phyloP scores from a whole-genome alignment of 345 rosid species.

The Litchi chinensis region DNA sequence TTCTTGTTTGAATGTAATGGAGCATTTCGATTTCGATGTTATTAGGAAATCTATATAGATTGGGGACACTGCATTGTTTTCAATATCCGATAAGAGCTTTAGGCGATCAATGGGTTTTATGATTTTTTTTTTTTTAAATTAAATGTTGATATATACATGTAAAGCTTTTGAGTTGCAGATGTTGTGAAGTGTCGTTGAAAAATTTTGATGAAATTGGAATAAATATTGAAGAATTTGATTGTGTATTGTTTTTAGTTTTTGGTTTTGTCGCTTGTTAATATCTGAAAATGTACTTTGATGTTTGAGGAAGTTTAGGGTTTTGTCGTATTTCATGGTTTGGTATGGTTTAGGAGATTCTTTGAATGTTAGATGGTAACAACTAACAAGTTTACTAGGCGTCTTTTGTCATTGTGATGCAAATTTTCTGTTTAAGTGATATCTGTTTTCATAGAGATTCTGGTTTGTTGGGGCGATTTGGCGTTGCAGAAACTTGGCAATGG shows the following conservation, averaged over 20 bases:
- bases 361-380: constrained; percentile 4
- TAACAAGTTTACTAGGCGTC: neutral
- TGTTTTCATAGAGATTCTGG: constrained; percentile 5
- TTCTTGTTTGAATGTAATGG: neutral
- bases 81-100: neutral
- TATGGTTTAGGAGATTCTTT: neutral
- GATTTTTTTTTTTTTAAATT: no score
- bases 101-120: neutral
- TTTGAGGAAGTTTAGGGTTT: neutral
- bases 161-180: neutral
- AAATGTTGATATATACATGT: neutral
- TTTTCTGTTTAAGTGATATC: neutral
- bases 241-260: neutral
- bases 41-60: neutral
- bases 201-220: neutral
- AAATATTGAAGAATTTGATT: neutral
- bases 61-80: neutral
- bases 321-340: neutral
- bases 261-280: neutral
- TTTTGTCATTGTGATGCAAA: neutral
- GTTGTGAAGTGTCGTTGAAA: neutral
- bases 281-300: neutral
- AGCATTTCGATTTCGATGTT: neutral
- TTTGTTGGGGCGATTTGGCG: constrained; percentile 14
- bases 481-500: constrained; percentile 36